Evolutionary conservation across 2,329 filamentous ascomycete species (phyloP).

Genomic region (Falciphora oryzae): DNA sequence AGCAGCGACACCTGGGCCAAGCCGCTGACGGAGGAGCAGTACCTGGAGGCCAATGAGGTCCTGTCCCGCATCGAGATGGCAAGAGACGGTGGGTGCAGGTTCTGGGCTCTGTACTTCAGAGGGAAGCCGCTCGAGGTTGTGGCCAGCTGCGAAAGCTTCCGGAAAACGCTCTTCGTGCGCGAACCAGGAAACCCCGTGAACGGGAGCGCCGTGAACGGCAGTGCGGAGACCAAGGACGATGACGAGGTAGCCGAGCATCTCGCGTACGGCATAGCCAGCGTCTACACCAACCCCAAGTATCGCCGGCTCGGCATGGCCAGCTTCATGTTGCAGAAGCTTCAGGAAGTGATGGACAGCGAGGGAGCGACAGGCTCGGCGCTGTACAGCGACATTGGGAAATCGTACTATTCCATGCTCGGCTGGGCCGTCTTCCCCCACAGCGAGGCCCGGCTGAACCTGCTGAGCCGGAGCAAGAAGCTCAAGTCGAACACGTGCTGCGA

Average conservation of each 20-base stretch:
- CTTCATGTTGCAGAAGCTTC: conserved; percentile 27
- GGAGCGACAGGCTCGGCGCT: conserved; percentile 27
- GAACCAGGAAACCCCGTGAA: background rate
- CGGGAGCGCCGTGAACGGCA: background rate
- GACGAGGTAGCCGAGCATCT: conserved; percentile 20
- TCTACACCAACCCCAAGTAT: conserved; percentile 29
- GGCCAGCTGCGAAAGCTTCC: conserved; percentile 27
- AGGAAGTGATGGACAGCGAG: conserved; percentile 27
- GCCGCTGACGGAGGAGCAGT: conserved; percentile 23
- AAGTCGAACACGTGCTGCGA: conserved; percentile 7
- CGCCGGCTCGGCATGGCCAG: conserved; percentile 30
- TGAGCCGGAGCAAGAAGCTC: conserved; percentile 9
- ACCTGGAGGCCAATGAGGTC: conserved; percentile 22
- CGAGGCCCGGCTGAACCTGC: conserved; percentile 27
- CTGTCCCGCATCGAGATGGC: conserved; percentile 23
- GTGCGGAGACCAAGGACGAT: background rate
- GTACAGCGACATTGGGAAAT: conserved; percentile 28
- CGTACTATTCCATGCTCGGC: conserved; percentile 28
- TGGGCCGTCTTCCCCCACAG: conserved; percentile 27
- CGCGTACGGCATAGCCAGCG: conserved; percentile 28
- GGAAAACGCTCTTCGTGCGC: conserved; percentile 11
- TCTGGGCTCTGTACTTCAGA: conserved; percentile 26
- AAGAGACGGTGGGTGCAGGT: conserved; percentile 19
- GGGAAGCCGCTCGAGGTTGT: conserved; percentile 25
- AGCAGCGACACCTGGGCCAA: conserved; percentile 24